Conservation (phyloP, 2,329 filamentous ascomycete genomes). For the Parastagonospora avenae region DNA sequence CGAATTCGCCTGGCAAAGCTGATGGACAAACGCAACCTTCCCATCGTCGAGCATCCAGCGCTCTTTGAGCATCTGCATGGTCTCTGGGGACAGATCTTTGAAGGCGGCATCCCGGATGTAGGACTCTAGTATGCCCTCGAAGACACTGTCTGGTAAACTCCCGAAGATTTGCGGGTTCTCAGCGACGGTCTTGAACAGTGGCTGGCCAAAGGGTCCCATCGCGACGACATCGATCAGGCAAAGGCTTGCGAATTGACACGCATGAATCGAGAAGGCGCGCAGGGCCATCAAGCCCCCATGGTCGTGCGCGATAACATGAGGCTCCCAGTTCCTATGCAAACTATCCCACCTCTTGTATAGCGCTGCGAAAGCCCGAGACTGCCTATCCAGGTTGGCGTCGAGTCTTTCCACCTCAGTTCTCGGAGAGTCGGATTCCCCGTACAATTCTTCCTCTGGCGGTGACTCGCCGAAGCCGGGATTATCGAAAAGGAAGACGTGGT, state of each 20-base stretch:
- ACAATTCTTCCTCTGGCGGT: slow-evolving; percentile 9
- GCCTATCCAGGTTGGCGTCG: slow-evolving; percentile 21
- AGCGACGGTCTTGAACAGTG: slow-evolving; percentile 20
- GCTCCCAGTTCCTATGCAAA: slow-evolving; percentile 5
- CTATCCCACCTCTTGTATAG: slow-evolving; percentile 20
- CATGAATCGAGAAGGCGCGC: slow-evolving; percentile 21
- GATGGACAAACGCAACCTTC: slow-evolving; percentile 21
- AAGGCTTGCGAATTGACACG: slow-evolving; percentile 19
- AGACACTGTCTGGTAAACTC: slow-evolving; percentile 17
- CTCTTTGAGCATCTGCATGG: slow-evolving; percentile 15
- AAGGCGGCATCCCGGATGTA: slow-evolving; percentile 26
- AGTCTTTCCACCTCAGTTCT: slow-evolving; percentile 7
- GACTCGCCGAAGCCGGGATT: slow-evolving; percentile 28
- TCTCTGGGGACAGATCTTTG: slow-evolving; percentile 4
- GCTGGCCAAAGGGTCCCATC: slow-evolving; percentile 25
- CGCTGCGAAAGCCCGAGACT: slow-evolving; percentile 20
- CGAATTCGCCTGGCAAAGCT: slow-evolving; percentile 24
- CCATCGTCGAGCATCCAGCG: slow-evolving; percentile 20
- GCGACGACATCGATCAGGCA: slow-evolving; percentile 26
- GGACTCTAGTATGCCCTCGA: slow-evolving; percentile 23
- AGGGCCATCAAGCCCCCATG: slow-evolving; percentile 27
- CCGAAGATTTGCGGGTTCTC: slow-evolving; percentile 17
- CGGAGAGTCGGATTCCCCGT: not conserved
- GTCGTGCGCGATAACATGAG: slow-evolving; percentile 28
- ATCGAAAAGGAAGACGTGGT: slow-evolving; percentile 26